phyloP scores from a whole-genome alignment of 768 basidiomycete genomes.

The Suillus clintonianus region DNA sequence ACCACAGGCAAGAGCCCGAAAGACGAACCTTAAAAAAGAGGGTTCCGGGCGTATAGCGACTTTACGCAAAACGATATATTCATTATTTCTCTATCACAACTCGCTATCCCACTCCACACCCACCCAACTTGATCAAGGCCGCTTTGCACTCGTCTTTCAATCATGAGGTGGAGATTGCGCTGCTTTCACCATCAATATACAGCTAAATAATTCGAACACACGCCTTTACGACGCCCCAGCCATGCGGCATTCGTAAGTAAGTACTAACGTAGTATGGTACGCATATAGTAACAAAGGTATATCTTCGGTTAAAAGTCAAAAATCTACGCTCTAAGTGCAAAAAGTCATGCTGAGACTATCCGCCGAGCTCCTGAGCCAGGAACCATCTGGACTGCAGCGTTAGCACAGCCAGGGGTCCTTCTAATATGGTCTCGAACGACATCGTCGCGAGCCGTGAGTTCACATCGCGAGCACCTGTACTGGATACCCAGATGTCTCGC shows the following conservation, averaged over 20 bases:
- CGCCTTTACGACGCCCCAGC: not conserved
- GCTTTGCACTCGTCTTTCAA: not conserved
- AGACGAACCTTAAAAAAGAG: no score
- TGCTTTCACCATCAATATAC: not conserved
- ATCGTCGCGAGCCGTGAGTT: not conserved
- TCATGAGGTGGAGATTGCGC: not conserved
- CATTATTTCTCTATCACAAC: not conserved
- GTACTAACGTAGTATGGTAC: constrained; percentile 7
- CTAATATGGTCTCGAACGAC: not conserved
- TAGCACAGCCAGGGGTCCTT: not conserved
- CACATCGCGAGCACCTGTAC: not conserved
- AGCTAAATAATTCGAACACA: not conserved
- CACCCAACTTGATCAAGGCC: not conserved
- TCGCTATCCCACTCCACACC: not conserved
- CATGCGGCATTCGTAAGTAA: not conserved
- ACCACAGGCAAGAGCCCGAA: not conserved
- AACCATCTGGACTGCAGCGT: not conserved
- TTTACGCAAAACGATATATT: not conserved
- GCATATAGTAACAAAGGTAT: not conserved
- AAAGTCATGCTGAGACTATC: not conserved
- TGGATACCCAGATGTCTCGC: not conserved
- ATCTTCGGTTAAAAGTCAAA: not conserved
- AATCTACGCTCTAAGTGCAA: not conserved
- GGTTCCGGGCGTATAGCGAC: not conserved
- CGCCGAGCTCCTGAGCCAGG: not conserved